Percentiles rank a stretch among this genome's conserved stretches.
Evolutionary conservation across 345 rosid genomes (phyloP).

Genomic region (Hibiscus tridactylites): DNA sequence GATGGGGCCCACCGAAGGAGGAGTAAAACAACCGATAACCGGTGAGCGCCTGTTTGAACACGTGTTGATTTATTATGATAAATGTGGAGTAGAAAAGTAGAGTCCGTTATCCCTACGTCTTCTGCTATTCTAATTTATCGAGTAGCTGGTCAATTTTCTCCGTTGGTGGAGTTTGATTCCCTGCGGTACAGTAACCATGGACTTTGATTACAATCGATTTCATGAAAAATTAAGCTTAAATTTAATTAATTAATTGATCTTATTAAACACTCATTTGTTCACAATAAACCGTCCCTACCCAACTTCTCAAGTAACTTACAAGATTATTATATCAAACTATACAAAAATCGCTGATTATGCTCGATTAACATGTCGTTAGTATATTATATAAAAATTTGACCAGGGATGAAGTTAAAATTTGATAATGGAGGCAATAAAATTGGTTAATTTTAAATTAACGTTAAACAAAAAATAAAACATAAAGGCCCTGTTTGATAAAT

Average conservation of each 20-base stretch:
- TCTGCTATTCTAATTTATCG: slow-evolving; percentile 1
- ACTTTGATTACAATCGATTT: neutral
- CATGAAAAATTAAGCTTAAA: neutral
- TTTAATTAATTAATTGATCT: slow-evolving; percentile 6
- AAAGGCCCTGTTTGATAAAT: too few species aligned
- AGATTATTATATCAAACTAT: too few species aligned
- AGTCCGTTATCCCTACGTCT: slow-evolving; percentile 17
- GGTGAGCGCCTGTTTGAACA: slow-evolving; percentile 20
- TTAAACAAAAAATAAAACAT: too few species aligned
- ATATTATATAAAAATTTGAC: too few species aligned
- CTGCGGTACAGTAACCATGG: neutral
- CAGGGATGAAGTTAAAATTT: too few species aligned
- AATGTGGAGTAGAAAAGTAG: neutral
- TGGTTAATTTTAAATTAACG: too few species aligned
- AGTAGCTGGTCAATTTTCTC: neutral
- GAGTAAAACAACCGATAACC: slow-evolving; percentile 17
- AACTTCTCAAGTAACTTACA: neutral
- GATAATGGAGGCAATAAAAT: too few species aligned
- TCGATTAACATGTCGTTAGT: too few species aligned
- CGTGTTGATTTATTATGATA: slow-evolving; percentile 28
- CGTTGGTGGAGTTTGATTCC: neutral
- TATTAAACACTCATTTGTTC: too few species aligned
- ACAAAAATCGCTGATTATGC: too few species aligned
- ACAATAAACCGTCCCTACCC: neutral
- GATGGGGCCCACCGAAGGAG: neutral